Conservation (phyloP, 2,329 filamentous ascomycete genomes). For the Neofusicoccum cordaticola region DNA sequence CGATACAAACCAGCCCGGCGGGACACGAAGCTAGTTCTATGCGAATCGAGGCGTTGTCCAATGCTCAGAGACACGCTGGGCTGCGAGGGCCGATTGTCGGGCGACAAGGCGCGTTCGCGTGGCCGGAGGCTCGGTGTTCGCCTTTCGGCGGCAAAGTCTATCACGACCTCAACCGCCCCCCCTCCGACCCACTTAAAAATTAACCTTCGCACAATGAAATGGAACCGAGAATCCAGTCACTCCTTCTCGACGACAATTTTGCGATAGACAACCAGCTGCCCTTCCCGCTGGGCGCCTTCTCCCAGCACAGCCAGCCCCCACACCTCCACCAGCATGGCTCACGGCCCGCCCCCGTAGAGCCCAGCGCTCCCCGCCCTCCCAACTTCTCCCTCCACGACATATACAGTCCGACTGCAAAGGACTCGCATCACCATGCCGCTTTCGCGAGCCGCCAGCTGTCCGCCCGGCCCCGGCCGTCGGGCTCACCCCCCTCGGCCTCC, state of each 20-base stretch:
- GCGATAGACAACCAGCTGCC: slow-evolving; percentile 17
- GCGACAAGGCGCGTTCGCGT: not conserved
- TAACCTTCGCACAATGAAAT: slow-evolving; percentile 17
- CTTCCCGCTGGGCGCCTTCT: slow-evolving; percentile 13
- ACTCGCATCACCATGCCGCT: slow-evolving; percentile 12
- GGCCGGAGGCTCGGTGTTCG: not conserved
- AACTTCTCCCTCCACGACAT: slow-evolving; percentile 11
- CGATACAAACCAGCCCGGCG: not conserved
- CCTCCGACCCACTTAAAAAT: slow-evolving; percentile 16
- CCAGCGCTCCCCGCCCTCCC: slow-evolving; percentile 10
- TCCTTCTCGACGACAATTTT: slow-evolving; percentile 16
- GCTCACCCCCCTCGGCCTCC: not conserved
- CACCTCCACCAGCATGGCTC: slow-evolving; percentile 6
- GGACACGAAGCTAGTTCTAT: not conserved
- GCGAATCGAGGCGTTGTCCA: not conserved
- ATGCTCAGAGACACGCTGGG: not conserved
- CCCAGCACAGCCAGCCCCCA: not conserved
- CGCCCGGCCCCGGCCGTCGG: not conserved
- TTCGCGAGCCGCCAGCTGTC: slow-evolving; percentile 5
- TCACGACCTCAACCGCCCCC: slow-evolving; percentile 14
- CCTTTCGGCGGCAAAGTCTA: slow-evolving; percentile 11
- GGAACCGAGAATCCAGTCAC: slow-evolving; percentile 18
- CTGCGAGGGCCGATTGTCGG: not conserved
- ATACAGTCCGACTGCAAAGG: slow-evolving; percentile 11
- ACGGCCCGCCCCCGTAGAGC: slow-evolving; percentile 18